phyloP scores from a whole-genome alignment of 2,329 filamentous ascomycete genomes.

The Biscogniauxia mediterranea region DNA sequence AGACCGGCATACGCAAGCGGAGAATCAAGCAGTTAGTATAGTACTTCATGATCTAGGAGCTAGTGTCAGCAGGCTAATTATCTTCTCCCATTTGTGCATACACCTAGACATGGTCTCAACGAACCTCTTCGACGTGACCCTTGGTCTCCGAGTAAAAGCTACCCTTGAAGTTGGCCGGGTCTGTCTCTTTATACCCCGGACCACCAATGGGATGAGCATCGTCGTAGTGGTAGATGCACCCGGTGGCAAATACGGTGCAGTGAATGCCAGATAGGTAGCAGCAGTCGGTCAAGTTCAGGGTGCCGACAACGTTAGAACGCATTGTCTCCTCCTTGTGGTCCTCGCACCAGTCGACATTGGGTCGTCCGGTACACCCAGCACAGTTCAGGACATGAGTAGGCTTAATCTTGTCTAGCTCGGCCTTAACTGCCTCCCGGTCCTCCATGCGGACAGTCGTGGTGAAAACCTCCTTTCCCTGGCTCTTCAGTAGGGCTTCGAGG shows the following conservation, averaged over 20 bases:
- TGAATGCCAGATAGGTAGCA: slow-evolving; percentile 60
- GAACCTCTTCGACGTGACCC: slow-evolving; percentile 61
- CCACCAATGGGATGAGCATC: slow-evolving; percentile 59
- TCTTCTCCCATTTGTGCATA: not conserved
- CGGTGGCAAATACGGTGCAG: slow-evolving; percentile 65
- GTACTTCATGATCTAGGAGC: slow-evolving; percentile 55
- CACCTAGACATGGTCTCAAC: slow-evolving; percentile 15
- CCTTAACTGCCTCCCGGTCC: slow-evolving; percentile 54
- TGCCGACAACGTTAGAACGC: slow-evolving; percentile 65
- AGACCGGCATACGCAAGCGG: slow-evolving; percentile 67
- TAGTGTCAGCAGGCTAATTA: slow-evolving; percentile 12
- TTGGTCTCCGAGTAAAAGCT: slow-evolving; percentile 70
- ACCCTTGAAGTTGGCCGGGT: slow-evolving; percentile 62
- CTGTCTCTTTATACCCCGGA: slow-evolving; percentile 59
- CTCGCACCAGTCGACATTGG: slow-evolving; percentile 72
- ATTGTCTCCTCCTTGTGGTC: slow-evolving; percentile 67
- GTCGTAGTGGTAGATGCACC: slow-evolving; percentile 66
- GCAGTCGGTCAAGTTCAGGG: slow-evolving; percentile 60
- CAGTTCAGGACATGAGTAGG: slow-evolving; percentile 67
- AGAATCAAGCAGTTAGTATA: slow-evolving; percentile 63
- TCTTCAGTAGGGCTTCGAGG: slow-evolving; percentile 56
- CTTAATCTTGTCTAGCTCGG: slow-evolving; percentile 55
- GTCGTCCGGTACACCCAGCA: slow-evolving; percentile 64
- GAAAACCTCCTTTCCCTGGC: slow-evolving; percentile 59
- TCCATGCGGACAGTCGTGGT: slow-evolving; percentile 65